Evolutionary conservation across 2,329 filamentous ascomycete genomes (phyloP).

Genomic region (Neonectria punicea): DNA sequence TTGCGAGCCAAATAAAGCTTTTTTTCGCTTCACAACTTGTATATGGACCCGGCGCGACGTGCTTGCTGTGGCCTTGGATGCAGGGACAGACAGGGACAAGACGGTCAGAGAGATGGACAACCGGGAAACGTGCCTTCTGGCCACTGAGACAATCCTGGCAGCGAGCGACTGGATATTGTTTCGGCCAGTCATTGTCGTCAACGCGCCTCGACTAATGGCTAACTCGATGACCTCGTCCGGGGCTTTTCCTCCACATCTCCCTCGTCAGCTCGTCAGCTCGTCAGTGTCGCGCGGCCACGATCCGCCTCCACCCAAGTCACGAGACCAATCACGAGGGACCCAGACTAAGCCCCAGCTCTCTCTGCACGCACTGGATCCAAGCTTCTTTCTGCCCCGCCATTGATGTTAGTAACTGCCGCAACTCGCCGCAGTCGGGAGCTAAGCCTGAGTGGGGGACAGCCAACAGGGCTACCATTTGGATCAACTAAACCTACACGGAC

Average conservation of each 20-base stretch:
- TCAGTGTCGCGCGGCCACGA: neutral
- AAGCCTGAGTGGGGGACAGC: neutral
- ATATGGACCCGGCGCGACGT: neutral
- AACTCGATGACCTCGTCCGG: neutral
- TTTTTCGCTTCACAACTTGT: slow-evolving; percentile 2
- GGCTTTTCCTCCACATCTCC: neutral
- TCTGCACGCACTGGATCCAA: slow-evolving; percentile 4
- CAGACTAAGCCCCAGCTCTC: neutral
- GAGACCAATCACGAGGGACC: slow-evolving; percentile 14
- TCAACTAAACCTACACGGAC: neutral
- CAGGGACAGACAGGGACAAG: neutral
- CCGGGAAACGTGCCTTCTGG: neutral
- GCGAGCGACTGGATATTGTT: neutral
- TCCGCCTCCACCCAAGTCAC: slow-evolving; percentile 11
- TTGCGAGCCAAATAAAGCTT: slow-evolving; percentile 38
- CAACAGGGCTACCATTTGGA: neutral
- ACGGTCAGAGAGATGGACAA: no score
- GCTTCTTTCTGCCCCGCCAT: slow-evolving; percentile 7
- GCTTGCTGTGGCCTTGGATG: neutral
- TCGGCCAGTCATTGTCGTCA: no score
- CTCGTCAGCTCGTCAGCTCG: neutral
- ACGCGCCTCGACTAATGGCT: neutral
- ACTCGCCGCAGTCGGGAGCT: neutral
- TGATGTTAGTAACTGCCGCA: neutral
- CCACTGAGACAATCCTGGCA: neutral